These are phyloP conservation scores for Trametes sp. DNA, from an alignment of 1,284 basidiomycete species.

Conservation along the genomic window DNA sequence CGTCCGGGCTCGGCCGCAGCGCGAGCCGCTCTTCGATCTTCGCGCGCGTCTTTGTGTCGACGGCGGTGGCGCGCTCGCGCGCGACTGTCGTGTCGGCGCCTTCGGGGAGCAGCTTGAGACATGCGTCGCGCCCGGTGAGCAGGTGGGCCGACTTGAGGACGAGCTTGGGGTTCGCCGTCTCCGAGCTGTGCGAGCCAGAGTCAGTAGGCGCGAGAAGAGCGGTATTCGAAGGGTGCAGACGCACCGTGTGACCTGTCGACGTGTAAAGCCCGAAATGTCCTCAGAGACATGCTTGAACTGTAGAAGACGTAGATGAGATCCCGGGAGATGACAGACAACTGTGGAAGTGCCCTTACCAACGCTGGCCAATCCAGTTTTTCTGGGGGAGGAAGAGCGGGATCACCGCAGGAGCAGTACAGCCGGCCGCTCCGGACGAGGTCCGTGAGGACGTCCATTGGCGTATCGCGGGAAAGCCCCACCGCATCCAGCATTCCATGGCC, in stretches of 20 bases:
- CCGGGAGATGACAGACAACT: too few relatives aligned
- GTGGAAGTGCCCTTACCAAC: too few relatives aligned
- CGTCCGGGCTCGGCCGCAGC: not conserved
- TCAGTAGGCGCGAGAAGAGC: not conserved
- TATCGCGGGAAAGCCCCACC: not conserved
- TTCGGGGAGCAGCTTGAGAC: slow-evolving; percentile 12
- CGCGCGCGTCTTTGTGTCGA: slow-evolving; percentile 5
- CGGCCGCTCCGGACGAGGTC: not conserved
- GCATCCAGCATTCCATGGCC: slow-evolving; percentile 5
- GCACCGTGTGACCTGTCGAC: not conserved
- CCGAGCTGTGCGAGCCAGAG: not conserved
- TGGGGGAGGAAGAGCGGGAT: not conserved
- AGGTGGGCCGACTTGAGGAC: not conserved
- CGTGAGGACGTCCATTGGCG: not conserved
- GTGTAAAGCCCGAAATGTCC: not conserved
- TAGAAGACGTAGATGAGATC: too few relatives aligned
- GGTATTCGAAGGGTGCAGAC: not conserved
- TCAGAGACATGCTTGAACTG: not conserved
- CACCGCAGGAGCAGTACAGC: slow-evolving; percentile 7
- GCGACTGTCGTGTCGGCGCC: slow-evolving; percentile 2
- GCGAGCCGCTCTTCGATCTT: slow-evolving; percentile 9
- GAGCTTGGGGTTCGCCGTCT: not conserved
- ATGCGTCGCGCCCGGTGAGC: not conserved
- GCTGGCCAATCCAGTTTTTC: not conserved
- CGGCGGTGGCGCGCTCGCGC: not conserved